These are phyloP conservation scores for Suillus americanus DNA, from an alignment of 768 basidiomycete genomes.

Conservation along the genomic window DNA sequence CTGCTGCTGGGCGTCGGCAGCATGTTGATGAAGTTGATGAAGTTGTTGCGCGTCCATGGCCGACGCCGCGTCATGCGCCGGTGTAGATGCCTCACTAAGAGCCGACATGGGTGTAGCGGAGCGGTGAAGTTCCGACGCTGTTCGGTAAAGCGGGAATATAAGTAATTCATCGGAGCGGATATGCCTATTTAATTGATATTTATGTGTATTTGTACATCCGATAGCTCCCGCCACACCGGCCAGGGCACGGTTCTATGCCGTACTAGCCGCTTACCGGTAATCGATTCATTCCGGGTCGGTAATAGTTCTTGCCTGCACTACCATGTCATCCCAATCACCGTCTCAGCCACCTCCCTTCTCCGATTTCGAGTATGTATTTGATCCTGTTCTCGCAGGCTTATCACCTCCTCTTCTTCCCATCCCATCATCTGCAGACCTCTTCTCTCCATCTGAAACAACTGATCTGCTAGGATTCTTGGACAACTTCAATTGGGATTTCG, in stretches of 20 bases:
- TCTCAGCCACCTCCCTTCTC: slow-evolving; percentile 58
- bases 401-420: slow-evolving; percentile 62
- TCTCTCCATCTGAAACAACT: slow-evolving; percentile 75
- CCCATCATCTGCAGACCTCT: slow-evolving; percentile 74
- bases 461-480: slow-evolving; percentile 83
- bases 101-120: slow-evolving; percentile 69
- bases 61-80: slow-evolving; percentile 62
- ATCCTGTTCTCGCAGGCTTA: slow-evolving; percentile 54
- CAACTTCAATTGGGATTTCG: slow-evolving; percentile 71
- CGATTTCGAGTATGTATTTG: slow-evolving; percentile 74
- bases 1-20: slow-evolving; percentile 35
- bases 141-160: slow-evolving; percentile 28
- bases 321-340: slow-evolving; percentile 28
- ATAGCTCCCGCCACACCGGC: slow-evolving; percentile 15
- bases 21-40: slow-evolving; percentile 39
- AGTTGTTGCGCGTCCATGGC: slow-evolving; percentile 59
- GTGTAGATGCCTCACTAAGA: slow-evolving; percentile 68
- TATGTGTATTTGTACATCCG: slow-evolving; percentile 26
- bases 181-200: slow-evolving; percentile 20
- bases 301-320: slow-evolving; percentile 8
- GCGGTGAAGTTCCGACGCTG: slow-evolving; percentile 30
- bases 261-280: slow-evolving; percentile 20
- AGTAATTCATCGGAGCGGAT: slow-evolving; percentile 28
- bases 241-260: slow-evolving; percentile 3
- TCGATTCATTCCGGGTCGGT: slow-evolving; percentile 15